Evolutionary conservation across 306 rosid species (phyloP), one percentile per base, ranked within the genome.

Genomic region (Fragaria ananassa): DNA sequence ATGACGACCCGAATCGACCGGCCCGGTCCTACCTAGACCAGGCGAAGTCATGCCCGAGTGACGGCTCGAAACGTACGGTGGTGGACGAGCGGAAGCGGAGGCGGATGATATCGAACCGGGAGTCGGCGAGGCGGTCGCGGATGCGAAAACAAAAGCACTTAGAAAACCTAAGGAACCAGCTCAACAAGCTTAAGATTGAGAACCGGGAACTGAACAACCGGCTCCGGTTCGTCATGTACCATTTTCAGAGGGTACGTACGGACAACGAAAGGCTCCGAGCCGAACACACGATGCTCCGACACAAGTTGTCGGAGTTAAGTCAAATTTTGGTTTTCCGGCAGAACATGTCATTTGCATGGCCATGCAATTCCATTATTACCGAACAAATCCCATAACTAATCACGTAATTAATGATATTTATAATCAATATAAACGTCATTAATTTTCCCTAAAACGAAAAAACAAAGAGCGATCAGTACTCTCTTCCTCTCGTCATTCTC

Each of bases 111-210:
- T 95, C 98, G 57, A 95, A 92, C 89, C 87, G 99, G 82, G 96
- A 95, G 73, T 95, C 99, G 8, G 99, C 99, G 11, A 75, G 96
- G 79, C 86, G 99, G 75, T 95, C 99, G 4, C 87, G 99, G n/a
- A 79, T 89, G 93, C 85, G 99, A 9, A 95, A 92, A 83, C 93
- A 95, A 78, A 87, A 88, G 82, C 98, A 91, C 63, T 63, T 92
- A 76, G 97, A 95, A 79, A 91, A 92, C 81, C 76, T 92, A 82
- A 78, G 93, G 89, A 91, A 77, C 86, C 88, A 86, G 90, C 71
- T 80, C 87, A 95, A 81, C 91, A 78, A 74, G 85, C 86, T 89
- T 71, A 82, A 85, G 66, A 34, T 80, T 35, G 88, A 89, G 76
- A 95, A 95, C 86, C 91, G 86, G 45, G 98, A 88, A 73, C 80